Evolutionary conservation across 495 filamentous ascomycete genomes (phyloP), one percentile per base, ranked within the genome.

Genomic region (Aspergillus carlsbadensis): DNA sequence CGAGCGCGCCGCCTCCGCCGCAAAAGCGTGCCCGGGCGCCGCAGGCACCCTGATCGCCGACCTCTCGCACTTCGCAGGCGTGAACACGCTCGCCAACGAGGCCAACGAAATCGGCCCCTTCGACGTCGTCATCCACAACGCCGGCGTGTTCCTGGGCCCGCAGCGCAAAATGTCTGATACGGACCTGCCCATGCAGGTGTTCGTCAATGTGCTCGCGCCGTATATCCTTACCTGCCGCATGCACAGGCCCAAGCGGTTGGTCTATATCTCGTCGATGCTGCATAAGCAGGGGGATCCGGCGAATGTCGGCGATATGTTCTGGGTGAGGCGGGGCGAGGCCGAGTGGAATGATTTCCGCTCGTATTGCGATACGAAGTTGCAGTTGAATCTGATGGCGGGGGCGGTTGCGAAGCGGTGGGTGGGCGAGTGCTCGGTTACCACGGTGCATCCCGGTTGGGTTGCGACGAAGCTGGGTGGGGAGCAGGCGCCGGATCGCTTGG

Each of bases 331-430:
- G 2, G 58, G 58, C 14, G 61, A 64, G 22, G 21, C 37, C 29
- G 48, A 55, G 11, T 64, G 60, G 49, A 37, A 60, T 50, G 61
- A 57, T 33, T 64, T 64, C 53, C 41, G 41, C 5, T 54, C 61
- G 26, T 64, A 64, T 49, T 64, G 61, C n/a, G 61, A 64, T 43
- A 51, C 61, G 15, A 64, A 64, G 54, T 15, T 64, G 10, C 61
- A 64, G 45, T 41, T 64, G 10, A 54, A 60, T 36, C 58, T 64
- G 24, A 34, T 64, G 36, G 54, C 61, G 6, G 60, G 60, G 47
- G 61, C 51, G 14, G 58, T 56, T 14, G 58, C 61, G 7, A 54
- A 51, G 43, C 47, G 54, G 29, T 64, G 57, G 20, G 40, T 58
- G 18, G 36, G 18, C 5, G 2, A 1, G 3, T 58, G 54, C 18